Evolutionary conservation across 2,329 filamentous ascomycete genomes (phyloP), one percentile per base, ranked within the genome.

Genomic region (Cercospora sojina): DNA sequence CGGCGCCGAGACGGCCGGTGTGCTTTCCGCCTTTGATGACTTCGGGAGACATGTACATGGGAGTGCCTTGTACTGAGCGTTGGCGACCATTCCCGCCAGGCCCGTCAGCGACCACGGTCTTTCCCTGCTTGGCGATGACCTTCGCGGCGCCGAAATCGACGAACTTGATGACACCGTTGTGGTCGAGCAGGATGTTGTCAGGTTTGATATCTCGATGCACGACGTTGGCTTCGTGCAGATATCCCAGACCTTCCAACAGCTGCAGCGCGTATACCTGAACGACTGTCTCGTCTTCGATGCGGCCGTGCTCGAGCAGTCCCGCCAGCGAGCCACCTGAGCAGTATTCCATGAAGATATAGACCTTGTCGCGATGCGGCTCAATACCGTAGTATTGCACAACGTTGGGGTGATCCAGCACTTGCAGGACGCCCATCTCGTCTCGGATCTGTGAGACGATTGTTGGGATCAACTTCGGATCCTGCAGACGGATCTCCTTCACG

Each of bases 301-400:
- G 91, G 12, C 95, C 95, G 76, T 99, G 94, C 78, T 99, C 95
- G 49, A 99, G 84, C 61, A 99, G 82, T 59, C 87, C 91, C 49
- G 95, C 93, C 58, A 99, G 84, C 16, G 94, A 98, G 20, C 95
- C 95, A 60, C 95, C 94, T 4, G 93, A 96, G 79, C 95, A 99
- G 80, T 96, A 98, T 79, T 99, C 95, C 95, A 99, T 99, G 78
- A 99, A 99, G 72, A 99, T 97, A 80, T 98, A 99, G n/a, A 99
- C 95, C 77, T 97, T 95, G 83, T 99, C 95, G 69, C 95, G 88
- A 80, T 99, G 95, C 2, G 97, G 95, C 79, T 99, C 95, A 75
- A 99, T 98, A 66, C 95, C 95, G 76, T 95, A 95, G 80, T 99
- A 99, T 9, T 93, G 94, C 23, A 99, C 96, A 68, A 99, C 92